Conservation (phyloP, 2,329 filamentous ascomycete species). For the Dactylonectria estremocensis region DNA sequence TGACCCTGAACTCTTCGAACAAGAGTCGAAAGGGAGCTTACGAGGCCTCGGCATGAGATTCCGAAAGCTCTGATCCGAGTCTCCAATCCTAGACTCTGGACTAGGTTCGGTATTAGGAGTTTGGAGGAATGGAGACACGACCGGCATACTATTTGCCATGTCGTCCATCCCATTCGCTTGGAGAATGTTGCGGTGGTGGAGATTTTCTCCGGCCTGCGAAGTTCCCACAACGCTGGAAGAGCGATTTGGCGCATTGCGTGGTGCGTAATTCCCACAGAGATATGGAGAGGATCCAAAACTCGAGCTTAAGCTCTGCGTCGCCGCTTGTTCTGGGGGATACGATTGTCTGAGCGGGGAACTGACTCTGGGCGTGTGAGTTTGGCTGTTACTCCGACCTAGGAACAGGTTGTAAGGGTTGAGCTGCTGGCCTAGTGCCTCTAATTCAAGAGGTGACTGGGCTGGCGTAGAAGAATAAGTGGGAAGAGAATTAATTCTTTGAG, state of each 20-base stretch:
- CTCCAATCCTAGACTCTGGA: not conserved
- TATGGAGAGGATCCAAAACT: not conserved
- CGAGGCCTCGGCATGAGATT: constrained; percentile 51
- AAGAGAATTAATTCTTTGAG: constrained; percentile 35
- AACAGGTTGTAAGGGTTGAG: constrained; percentile 47
- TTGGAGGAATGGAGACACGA: not conserved
- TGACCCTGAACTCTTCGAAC: constrained; percentile 2
- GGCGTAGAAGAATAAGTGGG: constrained; percentile 14
- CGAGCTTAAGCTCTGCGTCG: not conserved
- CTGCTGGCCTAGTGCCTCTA: constrained; percentile 24
- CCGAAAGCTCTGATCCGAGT: constrained; percentile 39
- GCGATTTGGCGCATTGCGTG: not conserved
- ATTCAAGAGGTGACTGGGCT: not conserved
- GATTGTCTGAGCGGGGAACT: constrained; percentile 48
- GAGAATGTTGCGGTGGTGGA: not conserved
- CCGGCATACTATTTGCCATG: not conserved
- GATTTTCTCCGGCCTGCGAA: too few species aligned
- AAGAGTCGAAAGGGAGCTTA: constrained; percentile 47
- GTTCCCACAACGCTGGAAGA: not conserved
- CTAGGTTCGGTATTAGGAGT: not conserved
- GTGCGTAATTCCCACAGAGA: too few species aligned
- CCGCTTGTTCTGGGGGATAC: constrained; percentile 25
- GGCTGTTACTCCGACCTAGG: constrained; percentile 27
- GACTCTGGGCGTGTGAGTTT: constrained; percentile 43
- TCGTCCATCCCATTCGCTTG: too few species aligned